A percentile compares a stretch with the other conserved stretches of the same genome.
These are phyloP conservation scores for Boletus sp. DNA, from an alignment of 1,284 basidiomycete species.

Conservation along the genomic window DNA sequence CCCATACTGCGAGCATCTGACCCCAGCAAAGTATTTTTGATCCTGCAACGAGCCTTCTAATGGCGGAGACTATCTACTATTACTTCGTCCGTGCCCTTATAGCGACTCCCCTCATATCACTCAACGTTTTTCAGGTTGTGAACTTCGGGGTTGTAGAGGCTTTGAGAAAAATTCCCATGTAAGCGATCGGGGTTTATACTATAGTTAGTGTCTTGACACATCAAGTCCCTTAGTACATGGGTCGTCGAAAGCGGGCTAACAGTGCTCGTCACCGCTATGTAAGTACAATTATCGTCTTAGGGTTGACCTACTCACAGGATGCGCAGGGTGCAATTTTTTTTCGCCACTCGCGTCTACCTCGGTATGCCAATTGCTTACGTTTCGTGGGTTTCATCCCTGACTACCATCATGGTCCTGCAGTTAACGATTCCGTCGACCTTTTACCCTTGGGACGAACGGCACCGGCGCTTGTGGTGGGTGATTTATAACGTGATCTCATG, in stretches of 20 bases:
- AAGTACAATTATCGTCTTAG: neutral
- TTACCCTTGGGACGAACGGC: slow-evolving; percentile 13
- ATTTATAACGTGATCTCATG: neutral
- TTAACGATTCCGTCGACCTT: slow-evolving; percentile 6
- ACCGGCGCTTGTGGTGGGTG: neutral
- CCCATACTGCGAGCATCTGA: slow-evolving; percentile 1
- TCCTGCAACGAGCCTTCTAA: slow-evolving; percentile 20
- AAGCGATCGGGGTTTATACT: neutral
- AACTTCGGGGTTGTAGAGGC: slow-evolving; percentile 14
- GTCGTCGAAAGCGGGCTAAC: slow-evolving; percentile 16
- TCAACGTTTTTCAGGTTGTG: slow-evolving; percentile 8
- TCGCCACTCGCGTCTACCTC: slow-evolving; percentile 15
- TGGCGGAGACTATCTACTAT: slow-evolving; percentile 19
- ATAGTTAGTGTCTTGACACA: neutral
- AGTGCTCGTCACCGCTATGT: slow-evolving; percentile 9
- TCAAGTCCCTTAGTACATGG: slow-evolving; percentile 9
- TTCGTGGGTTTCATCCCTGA: neutral
- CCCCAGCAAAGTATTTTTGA: slow-evolving; percentile 15
- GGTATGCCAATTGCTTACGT: neutral
- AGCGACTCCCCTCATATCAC: neutral
- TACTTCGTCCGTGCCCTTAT: slow-evolving; percentile 18
- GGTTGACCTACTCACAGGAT: slow-evolving; percentile 1
- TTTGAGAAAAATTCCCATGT: slow-evolving; percentile 11
- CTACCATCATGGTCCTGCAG: slow-evolving; percentile 7
- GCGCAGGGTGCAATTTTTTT: slow-evolving; percentile 17